Conservation (phyloP, 2,329 filamentous ascomycete species). For the Mycocentrospora acerina region DNA sequence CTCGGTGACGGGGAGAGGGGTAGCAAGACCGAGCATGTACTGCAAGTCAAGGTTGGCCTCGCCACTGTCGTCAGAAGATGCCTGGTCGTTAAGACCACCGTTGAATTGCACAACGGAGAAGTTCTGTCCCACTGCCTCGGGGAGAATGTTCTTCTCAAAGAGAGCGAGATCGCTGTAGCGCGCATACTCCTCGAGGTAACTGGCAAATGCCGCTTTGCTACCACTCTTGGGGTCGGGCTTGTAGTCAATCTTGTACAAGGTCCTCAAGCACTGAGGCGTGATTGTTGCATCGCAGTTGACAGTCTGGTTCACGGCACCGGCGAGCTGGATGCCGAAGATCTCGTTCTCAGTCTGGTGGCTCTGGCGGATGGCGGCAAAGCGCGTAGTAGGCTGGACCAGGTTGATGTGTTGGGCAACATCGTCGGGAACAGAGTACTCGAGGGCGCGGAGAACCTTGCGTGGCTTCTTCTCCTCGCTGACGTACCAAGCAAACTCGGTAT, state of each 20-base stretch:
- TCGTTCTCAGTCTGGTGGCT: slow-evolving; percentile 21
- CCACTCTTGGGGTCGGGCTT: slow-evolving; percentile 47
- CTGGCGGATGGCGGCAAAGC: slow-evolving; percentile 45
- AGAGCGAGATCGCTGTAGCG: slow-evolving; percentile 49
- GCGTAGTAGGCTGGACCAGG: slow-evolving; percentile 55
- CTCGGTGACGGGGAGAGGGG: slow-evolving; percentile 56
- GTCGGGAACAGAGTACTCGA: slow-evolving; percentile 46
- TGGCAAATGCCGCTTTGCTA: slow-evolving; percentile 54
- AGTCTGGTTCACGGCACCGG: slow-evolving; percentile 13
- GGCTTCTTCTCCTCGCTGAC: slow-evolving; percentile 37
- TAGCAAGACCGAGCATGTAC: slow-evolving; percentile 57
- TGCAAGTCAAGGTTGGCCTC: slow-evolving; percentile 67
- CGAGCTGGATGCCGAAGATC: slow-evolving; percentile 16
- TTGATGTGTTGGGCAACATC: slow-evolving; percentile 45
- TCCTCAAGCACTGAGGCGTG: slow-evolving; percentile 52
- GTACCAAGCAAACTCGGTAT: slow-evolving; percentile 52
- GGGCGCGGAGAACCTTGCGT: slow-evolving; percentile 47
- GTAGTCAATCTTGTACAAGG: slow-evolving; percentile 55
- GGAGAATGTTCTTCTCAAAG: slow-evolving; percentile 44
- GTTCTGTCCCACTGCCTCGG: slow-evolving; percentile 43
- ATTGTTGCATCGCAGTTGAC: slow-evolving; percentile 32
- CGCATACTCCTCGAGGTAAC: slow-evolving; percentile 56
- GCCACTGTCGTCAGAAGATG: slow-evolving; percentile 21
- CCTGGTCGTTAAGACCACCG: slow-evolving; percentile 26
- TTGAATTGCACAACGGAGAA: slow-evolving; percentile 43